Conservation (phyloP, 176 grass and related monocot genomes). For the Oryza meyeriana region DNA sequence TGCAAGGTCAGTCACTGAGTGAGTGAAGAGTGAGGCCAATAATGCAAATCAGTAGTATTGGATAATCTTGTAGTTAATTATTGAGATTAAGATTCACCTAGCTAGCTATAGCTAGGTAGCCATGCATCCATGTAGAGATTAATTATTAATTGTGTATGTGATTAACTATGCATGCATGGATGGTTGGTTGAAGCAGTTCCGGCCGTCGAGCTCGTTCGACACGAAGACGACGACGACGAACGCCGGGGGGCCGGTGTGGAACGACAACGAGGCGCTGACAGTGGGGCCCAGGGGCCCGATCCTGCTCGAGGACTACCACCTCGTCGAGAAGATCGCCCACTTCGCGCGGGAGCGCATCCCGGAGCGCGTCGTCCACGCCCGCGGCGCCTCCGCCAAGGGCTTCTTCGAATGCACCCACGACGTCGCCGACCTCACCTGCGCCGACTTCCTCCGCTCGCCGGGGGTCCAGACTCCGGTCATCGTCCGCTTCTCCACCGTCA, state of each 20-base stretch:
- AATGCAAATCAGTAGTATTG: too few species aligned
- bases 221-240: conserved; percentile 77
- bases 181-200: conserved; percentile 35
- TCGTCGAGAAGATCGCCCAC: conserved; percentile 81
- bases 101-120: too few species aligned
- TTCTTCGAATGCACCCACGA: conserved; percentile 93
- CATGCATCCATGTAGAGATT: too few species aligned
- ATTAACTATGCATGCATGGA: too few species aligned
- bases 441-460: conserved; percentile 77
- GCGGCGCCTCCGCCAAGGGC: conserved; percentile 81
- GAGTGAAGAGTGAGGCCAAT: too few species aligned
- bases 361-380: conserved; percentile 81
- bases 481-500: conserved; percentile 90
- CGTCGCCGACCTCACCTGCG: conserved; percentile 59
- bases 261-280: conserved; percentile 88
- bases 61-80: too few species aligned
- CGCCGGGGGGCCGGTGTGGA: conserved; percentile 76
- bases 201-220: conserved; percentile 76
- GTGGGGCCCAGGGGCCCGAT: conserved; percentile 68
- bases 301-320: conserved; percentile 83
- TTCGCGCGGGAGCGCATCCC: conserved; percentile 90
- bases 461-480: conserved; percentile 59
- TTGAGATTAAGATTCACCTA: too few species aligned
- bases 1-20: neutral
- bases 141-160: too few species aligned